Evolutionary conservation across 148 eudicot genomes (phyloP).

Genomic region (Cornus controversa): DNA sequence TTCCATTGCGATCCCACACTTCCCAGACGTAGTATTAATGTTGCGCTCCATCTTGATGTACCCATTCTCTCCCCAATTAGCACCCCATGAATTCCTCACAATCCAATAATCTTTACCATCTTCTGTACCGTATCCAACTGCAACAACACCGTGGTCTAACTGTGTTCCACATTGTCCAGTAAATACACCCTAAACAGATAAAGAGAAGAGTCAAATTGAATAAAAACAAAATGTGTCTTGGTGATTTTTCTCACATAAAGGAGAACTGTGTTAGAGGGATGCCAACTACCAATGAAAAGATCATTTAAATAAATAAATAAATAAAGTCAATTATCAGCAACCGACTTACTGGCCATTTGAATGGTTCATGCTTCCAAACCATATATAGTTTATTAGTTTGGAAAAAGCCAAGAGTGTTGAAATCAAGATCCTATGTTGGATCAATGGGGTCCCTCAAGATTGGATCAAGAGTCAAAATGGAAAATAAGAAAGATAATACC

Average conservation of each 20-base stretch:
- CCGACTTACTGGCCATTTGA: not conserved
- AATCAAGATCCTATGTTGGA: no score
- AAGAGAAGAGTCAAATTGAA: not conserved
- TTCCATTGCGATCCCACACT: slow-evolving; percentile 80
- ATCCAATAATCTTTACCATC: slow-evolving; percentile 74
- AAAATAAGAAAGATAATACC: no score
- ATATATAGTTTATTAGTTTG: no score
- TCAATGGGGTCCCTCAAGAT: no score
- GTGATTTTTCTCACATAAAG: no score
- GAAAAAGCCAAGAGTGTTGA: no score
- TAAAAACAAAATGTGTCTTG: not conserved
- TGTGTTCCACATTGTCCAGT: slow-evolving; percentile 59
- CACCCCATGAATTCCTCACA: slow-evolving; percentile 93
- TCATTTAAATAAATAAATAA: not conserved
- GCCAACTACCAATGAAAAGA: not conserved
- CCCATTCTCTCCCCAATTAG: slow-evolving; percentile 79
- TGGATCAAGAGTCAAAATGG: no score
- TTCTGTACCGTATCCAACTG: slow-evolving; percentile 86
- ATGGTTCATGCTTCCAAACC: not conserved
- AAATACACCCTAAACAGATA: slow-evolving; percentile 61
- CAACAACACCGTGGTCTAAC: slow-evolving; percentile 83
- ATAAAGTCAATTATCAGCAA: not conserved
- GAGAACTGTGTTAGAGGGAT: no score
- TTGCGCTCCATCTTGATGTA: slow-evolving; percentile 81
- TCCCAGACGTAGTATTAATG: slow-evolving; percentile 40